Evolutionary conservation across 371 early-diverging fungal genomes (phyloP), one percentile per base, ranked within the genome.

Genomic region (Mucor saturninus): DNA sequence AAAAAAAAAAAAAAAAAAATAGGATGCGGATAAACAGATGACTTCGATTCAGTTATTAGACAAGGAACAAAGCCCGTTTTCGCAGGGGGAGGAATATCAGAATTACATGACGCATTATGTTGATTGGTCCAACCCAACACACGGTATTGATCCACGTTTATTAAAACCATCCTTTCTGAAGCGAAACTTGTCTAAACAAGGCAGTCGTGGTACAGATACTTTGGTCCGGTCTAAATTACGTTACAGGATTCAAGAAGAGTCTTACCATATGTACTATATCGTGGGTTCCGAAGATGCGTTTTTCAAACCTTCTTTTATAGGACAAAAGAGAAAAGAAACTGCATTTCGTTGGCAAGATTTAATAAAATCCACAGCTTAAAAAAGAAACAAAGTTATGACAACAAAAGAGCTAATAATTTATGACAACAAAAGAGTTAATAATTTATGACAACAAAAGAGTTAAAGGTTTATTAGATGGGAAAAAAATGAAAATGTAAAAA

Each of bases 51-150:
- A 95, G 74, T 69, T 95, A 38, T 66, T 97, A 55, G 85, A 86
- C 50, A 94, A 90, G 67, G 91, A 56, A 30, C 48, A 55, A 46
- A 32, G 45, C 15, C 29, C n/a, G 13, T 37, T 49, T 4, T 39
- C 57, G 11, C 43, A 10, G 83, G 86, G 43, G 65, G 93, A 93
- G 68, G 83, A 83, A 43, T 97, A 96, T 91, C 90, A 92, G 31
- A 82, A 90, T 61, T 97, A 96, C 56, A 88, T 97, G 26, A 89
- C 93, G 60, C 89, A 88, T 52, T 97, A 92, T 62, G 88, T 95
- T 40, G 72, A 86, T 54, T 74, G 88, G 72, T 85, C 83, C 29
- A 57, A 68, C 32, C 85, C 86, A 4, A 92, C 91, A 0, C 85
- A 88, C 62, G 91, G 88, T 10, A 84, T 90, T 9, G 71, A 83